Percentiles rank a stretch among this genome's conserved stretches.
Evolutionary conservation across 768 basidiomycete species (phyloP).

Genomic region (Podaxis carcinomalis): DNA sequence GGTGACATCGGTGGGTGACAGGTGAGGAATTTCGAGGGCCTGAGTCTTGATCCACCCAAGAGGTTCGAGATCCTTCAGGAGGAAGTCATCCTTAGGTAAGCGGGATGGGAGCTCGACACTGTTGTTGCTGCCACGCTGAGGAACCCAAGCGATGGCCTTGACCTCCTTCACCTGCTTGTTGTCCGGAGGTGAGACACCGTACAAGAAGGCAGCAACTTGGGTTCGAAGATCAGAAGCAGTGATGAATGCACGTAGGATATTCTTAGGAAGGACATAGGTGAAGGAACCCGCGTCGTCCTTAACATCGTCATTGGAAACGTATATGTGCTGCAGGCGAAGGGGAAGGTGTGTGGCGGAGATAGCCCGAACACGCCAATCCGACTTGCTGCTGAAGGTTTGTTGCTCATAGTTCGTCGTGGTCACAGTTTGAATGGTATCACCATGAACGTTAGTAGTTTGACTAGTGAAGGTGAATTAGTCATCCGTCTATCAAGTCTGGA

Average conservation of each 20-base stretch:
- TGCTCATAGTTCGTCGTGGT: slow-evolving; percentile 99
- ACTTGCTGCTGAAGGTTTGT: slow-evolving; percentile 98
- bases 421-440: slow-evolving; percentile 91
- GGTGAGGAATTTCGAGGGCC: slow-evolving; percentile 84
- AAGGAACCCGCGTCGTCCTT: slow-evolving; percentile 94
- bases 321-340: slow-evolving; percentile 95
- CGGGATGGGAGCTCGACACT: slow-evolving; percentile 86
- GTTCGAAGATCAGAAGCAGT: slow-evolving; percentile 91
- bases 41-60: slow-evolving; percentile 98
- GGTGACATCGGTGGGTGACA: slow-evolving; percentile 90
- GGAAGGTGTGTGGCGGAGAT: slow-evolving; percentile 96
- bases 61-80: slow-evolving; percentile 93
- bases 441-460: slow-evolving; percentile 97
- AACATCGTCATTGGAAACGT: slow-evolving; percentile 98
- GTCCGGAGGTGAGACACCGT: slow-evolving; percentile 89
- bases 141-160: slow-evolving; percentile 97
- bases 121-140: slow-evolving; percentile 95
- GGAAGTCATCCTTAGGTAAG: slow-evolving; percentile 90
- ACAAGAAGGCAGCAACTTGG: slow-evolving; percentile 92
- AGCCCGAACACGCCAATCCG: slow-evolving; percentile 98
- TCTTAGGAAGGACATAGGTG: slow-evolving; percentile 97
- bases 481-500: not conserved
- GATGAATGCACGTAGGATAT: slow-evolving; percentile 91
- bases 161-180: slow-evolving; percentile 99
- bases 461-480: slow-evolving; percentile 25